Percentiles rank a stretch among this genome's conserved stretches.
Evolutionary conservation across 495 filamentous ascomycete genomes (phyloP).

Genomic region (Annulohypoxylon moriforme): DNA sequence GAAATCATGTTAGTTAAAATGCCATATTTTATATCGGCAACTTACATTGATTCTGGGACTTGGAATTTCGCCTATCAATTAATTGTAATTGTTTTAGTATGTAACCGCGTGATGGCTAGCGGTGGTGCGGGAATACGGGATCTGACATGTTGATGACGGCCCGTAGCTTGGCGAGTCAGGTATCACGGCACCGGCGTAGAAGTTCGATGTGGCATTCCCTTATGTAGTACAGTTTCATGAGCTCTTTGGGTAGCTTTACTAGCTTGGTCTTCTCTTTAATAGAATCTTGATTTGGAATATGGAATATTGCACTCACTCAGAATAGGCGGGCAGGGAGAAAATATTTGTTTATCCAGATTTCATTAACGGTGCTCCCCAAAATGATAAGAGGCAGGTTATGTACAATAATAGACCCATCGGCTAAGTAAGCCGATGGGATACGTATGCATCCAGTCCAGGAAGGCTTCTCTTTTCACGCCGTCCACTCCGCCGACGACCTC

Average conservation of each 20-base stretch:
- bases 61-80: neutral
- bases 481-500: neutral
- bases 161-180: neutral
- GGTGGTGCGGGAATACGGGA: neutral
- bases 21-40: neutral
- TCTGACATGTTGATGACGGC: constrained; percentile 7
- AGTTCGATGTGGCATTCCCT: neutral
- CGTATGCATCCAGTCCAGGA: constrained; percentile 16
- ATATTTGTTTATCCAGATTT: constrained; percentile 29
- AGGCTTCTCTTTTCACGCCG: constrained; percentile 12
- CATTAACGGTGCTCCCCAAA: constrained; percentile 31
- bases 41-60: neutral
- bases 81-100: neutral
- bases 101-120: neutral
- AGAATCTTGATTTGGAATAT: neutral
- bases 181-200: neutral
- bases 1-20: too few relatives aligned
- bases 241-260: too few relatives aligned
- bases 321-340: too few relatives aligned
- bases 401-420: constrained; percentile 34
- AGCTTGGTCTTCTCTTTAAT: neutral
- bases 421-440: constrained; percentile 4
- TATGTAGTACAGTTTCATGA: neutral
- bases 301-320: too few relatives aligned
- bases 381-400: constrained; percentile 37